Evolutionary conservation across 768 basidiomycete genomes (phyloP).

Genomic region (Lactarius deliciosus): DNA sequence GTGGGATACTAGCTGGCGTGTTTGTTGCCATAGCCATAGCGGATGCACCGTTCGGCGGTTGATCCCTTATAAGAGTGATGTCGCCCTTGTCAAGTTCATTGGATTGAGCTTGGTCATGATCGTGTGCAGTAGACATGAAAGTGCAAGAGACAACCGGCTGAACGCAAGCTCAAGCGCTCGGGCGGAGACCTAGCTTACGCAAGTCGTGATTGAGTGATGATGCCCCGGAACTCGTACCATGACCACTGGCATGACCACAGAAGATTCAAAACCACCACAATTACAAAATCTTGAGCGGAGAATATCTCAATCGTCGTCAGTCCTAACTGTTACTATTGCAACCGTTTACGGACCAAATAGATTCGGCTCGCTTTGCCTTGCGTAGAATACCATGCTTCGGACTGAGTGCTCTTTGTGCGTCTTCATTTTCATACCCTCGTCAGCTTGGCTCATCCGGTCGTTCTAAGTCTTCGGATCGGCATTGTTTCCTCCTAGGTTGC

Average conservation of each 20-base stretch:
- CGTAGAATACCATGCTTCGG: slow-evolving; percentile 34
- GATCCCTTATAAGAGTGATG: neutral
- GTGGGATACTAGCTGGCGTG: neutral
- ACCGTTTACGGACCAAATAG: neutral
- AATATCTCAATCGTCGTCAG: slow-evolving; percentile 31
- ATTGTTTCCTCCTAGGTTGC: slow-evolving; percentile 38
- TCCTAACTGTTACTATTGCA: neutral
- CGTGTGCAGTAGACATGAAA: slow-evolving; percentile 21
- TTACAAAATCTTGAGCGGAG: slow-evolving; percentile 5
- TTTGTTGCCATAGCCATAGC: neutral
- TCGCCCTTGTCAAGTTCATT: neutral
- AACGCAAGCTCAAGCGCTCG: neutral
- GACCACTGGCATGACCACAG: slow-evolving; percentile 6
- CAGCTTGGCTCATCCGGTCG: neutral
- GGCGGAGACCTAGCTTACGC: slow-evolving; percentile 14
- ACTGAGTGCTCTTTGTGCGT: slow-evolving; percentile 40
- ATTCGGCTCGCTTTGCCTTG: slow-evolving; percentile 1
- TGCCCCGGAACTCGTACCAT: neutral
- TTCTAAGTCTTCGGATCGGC: slow-evolving; percentile 41
- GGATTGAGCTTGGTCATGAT: slow-evolving; percentile 5
- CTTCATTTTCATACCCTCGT: neutral
- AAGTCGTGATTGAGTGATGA: neutral
- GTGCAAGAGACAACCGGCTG: neutral
- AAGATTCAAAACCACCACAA: neutral
- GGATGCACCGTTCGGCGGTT: neutral